Evolutionary conservation across 306 rosid species (phyloP), one percentile per base, ranked within the genome.

Genomic region (Begonia peltatifolia): DNA sequence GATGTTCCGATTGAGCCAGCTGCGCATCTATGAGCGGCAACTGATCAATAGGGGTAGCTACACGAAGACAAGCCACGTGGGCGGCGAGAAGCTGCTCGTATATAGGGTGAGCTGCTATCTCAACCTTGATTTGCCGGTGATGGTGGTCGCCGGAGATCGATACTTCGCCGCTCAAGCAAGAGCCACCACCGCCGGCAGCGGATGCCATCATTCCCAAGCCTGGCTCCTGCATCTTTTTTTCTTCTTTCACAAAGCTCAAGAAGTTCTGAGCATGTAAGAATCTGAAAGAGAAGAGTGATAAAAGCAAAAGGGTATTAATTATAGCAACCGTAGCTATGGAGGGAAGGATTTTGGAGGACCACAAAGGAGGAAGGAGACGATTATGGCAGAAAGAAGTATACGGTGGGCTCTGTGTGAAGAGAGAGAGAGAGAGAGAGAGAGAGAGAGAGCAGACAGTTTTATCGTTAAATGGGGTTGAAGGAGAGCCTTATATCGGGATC

Each of bases 21-120:
- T 92, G 99, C 5, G 96, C 82, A 7, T 92, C 99, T 49, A 92
- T 86, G 43, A 92, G 49, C 0, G 96, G 99, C 42, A 92, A 58
- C 81, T 92, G 94, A 47, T 92, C 99, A 15, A 86, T 95, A 14
- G 99, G 99, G 11, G 99, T 92, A 13, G 99, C 99, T 2, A 92
- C 99, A 0, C 96, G 79, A 6, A 92, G 87, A 30, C 99, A 92
- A 1, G 88, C 67, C 48, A 92, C 93, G 52, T 92, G 99, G 0
- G 99, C 96, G 0, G 93, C 57, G 0, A 92, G 76, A 13, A 92
- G 83, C 71, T 86, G 99, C 50, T 86, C 99, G 13, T 70, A 92
- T 0, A 92, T 67, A 1, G 99, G 99, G 57, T 86, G 99, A 1
- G 79, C 75, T 6, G 79, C 94, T 50, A 92, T 92, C 83, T 92